Evolutionary conservation across 345 rosid species (phyloP).

Genomic region (Crucihimalaya himalaica): DNA sequence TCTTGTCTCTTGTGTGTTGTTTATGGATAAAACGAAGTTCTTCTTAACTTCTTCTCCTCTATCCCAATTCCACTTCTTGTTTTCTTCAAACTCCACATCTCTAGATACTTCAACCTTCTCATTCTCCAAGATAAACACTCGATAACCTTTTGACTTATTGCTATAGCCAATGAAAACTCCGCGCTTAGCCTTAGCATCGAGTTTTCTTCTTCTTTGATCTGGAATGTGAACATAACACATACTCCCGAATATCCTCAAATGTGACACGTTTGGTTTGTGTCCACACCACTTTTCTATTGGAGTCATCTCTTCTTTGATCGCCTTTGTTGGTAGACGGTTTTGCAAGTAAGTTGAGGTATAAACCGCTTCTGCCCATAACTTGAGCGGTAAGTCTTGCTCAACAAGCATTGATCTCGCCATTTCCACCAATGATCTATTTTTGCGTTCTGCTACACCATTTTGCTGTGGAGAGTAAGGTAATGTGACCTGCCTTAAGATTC

Average conservation of each 20-base stretch:
- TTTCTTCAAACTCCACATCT: background rate
- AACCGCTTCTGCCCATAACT: background rate
- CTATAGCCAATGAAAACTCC: background rate
- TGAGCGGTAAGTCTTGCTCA: background rate
- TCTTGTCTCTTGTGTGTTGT: too few species aligned
- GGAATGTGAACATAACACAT: too few species aligned
- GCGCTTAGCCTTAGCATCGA: too few species aligned
- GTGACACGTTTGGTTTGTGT: too few species aligned
- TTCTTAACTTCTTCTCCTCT: background rate
- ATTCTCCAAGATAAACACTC: background rate
- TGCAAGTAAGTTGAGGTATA: background rate
- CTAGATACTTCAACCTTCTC: background rate
- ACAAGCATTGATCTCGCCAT: background rate
- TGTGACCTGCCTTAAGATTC: background rate
- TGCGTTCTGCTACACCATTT: background rate
- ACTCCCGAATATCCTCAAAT: too few species aligned
- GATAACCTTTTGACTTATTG: background rate
- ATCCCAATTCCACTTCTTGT: background rate
- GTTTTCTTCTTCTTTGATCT: too few species aligned
- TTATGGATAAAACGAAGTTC: background rate
- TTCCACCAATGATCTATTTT: background rate
- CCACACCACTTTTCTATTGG: constrained; percentile 1
- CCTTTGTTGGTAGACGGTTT: background rate
- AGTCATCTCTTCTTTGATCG: background rate
- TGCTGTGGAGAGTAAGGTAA: background rate